Conservation (phyloP, 2,329 filamentous ascomycete species). For the Curvularia hawaiiensis region DNA sequence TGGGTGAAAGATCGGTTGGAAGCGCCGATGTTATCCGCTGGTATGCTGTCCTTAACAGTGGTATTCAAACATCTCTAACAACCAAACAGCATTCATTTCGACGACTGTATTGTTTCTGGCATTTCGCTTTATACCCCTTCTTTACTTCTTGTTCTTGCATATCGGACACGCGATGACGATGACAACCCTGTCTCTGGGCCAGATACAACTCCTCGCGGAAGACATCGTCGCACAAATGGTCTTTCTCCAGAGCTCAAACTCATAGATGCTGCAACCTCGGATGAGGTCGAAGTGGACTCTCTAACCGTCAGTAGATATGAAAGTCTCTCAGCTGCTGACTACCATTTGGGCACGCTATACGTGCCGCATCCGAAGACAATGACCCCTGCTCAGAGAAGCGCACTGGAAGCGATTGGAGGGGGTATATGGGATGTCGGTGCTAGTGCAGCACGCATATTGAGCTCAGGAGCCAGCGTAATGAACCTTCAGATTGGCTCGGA, state of each 20-base stretch:
- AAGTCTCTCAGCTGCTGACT: conserved; percentile 83
- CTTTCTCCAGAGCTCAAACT: conserved; percentile 86
- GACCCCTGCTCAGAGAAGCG: conserved; percentile 69
- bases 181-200: conserved; percentile 61
- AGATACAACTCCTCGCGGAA: conserved; percentile 65
- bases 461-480: conserved; percentile 77
- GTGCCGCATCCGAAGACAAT: conserved; percentile 70
- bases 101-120: conserved; percentile 97
- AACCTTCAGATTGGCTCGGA: conserved; percentile 51
- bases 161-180: conserved; percentile 76
- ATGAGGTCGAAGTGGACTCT: conserved; percentile 85
- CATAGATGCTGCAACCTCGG: conserved; percentile 82
- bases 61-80: not conserved
- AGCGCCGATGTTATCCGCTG: conserved; percentile 90
- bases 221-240: conserved; percentile 75
- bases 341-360: conserved; percentile 84
- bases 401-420: conserved; percentile 74
- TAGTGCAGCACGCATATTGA: conserved; percentile 86
- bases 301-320: conserved; percentile 87
- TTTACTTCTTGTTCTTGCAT: conserved; percentile 88
- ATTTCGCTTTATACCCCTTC: conserved; percentile 95
- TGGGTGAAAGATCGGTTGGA: conserved; percentile 73
- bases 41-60: not conserved
- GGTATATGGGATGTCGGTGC: conserved; percentile 92
- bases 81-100: conserved; percentile 66